Conservation (phyloP, 495 filamentous ascomycete genomes). For the Penicillium lividum region DNA sequence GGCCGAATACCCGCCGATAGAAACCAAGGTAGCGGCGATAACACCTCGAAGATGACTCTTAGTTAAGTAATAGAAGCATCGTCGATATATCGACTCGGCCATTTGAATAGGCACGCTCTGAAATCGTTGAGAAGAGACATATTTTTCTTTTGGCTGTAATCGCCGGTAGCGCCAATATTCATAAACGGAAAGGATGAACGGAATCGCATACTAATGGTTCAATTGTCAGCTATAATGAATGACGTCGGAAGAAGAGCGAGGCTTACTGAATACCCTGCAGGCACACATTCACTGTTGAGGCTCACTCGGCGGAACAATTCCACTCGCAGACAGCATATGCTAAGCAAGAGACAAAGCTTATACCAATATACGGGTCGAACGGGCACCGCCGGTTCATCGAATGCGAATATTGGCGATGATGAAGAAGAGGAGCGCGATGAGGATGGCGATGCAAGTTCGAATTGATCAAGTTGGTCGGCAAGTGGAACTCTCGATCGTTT, state of each 20-base stretch:
- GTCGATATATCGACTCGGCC: constrained; percentile 24
- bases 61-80: constrained; percentile 28
- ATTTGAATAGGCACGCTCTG: constrained; percentile 21
- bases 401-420: constrained; percentile 1
- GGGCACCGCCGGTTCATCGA: constrained; percentile 4
- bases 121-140: constrained; percentile 24
- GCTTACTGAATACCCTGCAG: constrained; percentile 42
- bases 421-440: constrained; percentile 8
- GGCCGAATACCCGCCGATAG: constrained; percentile 30
- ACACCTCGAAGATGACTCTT: constrained; percentile 35
- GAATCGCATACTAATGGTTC: constrained; percentile 35
- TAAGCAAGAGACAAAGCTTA: constrained; percentile 29
- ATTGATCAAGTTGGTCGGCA: constrained; percentile 26
- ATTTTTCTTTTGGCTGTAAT: constrained; percentile 22
- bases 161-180: constrained; percentile 44
- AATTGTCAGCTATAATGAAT: background rate
- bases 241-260: background rate
- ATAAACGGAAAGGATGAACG: constrained; percentile 45
- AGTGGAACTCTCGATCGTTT: constrained; percentile 23
- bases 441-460: constrained; percentile 20
- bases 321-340: constrained; percentile 40
- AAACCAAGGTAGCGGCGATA: constrained; percentile 36
- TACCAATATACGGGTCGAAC: constrained; percentile 22
- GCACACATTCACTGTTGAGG: constrained; percentile 42
- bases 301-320: constrained; percentile 40